Conservation (phyloP, 2,329 filamentous ascomycete species). For the Fusarium multiceps region DNA sequence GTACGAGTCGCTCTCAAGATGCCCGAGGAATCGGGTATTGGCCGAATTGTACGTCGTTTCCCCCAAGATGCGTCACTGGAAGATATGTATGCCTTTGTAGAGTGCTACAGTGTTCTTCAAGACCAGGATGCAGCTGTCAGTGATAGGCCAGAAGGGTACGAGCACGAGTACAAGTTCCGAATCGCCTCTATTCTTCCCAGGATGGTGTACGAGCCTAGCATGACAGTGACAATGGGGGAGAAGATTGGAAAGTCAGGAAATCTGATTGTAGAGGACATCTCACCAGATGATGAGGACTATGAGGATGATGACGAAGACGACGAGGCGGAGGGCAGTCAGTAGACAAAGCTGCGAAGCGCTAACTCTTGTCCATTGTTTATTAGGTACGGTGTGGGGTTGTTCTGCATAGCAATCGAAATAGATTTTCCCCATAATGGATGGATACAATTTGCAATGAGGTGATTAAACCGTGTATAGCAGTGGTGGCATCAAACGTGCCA, state of each 20-base stretch:
- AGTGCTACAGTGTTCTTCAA: conserved; percentile 80
- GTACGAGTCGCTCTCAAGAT: conserved; percentile 78
- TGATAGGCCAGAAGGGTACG: conserved; percentile 72
- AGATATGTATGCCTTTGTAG: conserved; percentile 95
- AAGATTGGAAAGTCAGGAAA: conserved; percentile 86
- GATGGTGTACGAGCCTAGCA: conserved; percentile 78
- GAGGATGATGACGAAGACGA: conserved; percentile 45
- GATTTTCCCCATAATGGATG: background rate
- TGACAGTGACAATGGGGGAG: conserved; percentile 73
- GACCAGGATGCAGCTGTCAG: conserved; percentile 48
- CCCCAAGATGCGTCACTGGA: conserved; percentile 76
- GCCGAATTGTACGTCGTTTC: conserved; percentile 83
- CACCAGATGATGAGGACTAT: conserved; percentile 51
- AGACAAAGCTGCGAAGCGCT: conserved; percentile 23
- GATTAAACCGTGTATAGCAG: background rate
- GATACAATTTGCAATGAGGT: background rate
- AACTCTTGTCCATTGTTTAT: conserved; percentile 1
- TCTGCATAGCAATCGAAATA: conserved; percentile 32
- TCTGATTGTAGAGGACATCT: conserved; percentile 81
- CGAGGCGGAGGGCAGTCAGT: conserved; percentile 37
- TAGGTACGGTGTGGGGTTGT: conserved; percentile 5
- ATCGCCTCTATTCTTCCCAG: conserved; percentile 89
- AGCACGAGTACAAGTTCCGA: conserved; percentile 85
- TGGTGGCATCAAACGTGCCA: background rate
- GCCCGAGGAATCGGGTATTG: conserved; percentile 69